Base-by-base conservation (phyloP, 192 early-diverging fungal species). In the Physocladia obscura region DNA sequence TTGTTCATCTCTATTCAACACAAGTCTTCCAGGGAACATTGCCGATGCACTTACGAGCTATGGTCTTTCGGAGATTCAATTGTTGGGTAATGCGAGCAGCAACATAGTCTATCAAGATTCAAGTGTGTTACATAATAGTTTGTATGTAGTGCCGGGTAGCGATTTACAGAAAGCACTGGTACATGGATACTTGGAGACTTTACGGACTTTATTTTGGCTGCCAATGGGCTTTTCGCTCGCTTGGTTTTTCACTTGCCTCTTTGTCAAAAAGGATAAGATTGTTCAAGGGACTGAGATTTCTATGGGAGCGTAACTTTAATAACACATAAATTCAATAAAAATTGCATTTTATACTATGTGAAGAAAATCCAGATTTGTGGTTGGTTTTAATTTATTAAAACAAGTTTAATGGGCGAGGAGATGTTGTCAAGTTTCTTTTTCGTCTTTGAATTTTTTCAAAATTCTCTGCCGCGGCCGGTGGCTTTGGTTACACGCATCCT, bases 1-100 rank as follows among this genome's bases (percentile, higher is more conserved):
- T 56, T 71, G 76, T 17, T 79, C 77, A 5, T 72, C 88, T 19
- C 69, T 90, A 35, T 85, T 89, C 74, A 86, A 84, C 69, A 87
- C 86, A 67, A 70, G 77, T 19, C 71, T 85, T 22, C 37, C 47
- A 57, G 80, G 78, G 61, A 76, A 75, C 11, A 62, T 89, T 32
- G n/a, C 21, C 29, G 49, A 29, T 26, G 27, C 48, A 0, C 34
- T 65, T 11, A 4, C 4, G 5, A 15, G 15, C 4, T 49, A 29
- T 34, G 51, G 34, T 49, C 17, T 32, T 31, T 50, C 62, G 0
- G 21, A 48, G 5, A 2, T 65, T 3, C 29, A 13, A 32, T 26
- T 65, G 2, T 26, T 51, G 15, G 26, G 51, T 26, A 44, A 44
- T 21, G 11, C 19, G 21, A 4, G 4, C 2, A 15, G 48, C 2